These are phyloP conservation scores for Trichoderma atrobrunneum DNA, from an alignment of 2,329 filamentous ascomycete genomes.

Conservation along the genomic window DNA sequence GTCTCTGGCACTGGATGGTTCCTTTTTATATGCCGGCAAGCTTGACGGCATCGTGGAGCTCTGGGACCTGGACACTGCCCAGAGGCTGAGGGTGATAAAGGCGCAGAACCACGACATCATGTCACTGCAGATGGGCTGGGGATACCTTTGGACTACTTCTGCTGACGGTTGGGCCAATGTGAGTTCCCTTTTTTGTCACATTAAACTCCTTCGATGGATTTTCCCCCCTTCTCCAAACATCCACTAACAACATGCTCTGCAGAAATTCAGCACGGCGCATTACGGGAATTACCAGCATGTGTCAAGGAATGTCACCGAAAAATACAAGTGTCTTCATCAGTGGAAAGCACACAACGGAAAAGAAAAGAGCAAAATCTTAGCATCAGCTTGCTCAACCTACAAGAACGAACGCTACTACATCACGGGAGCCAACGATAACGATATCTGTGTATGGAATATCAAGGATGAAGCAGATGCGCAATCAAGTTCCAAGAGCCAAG, in stretches of 20 bases:
- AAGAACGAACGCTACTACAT: slow-evolving; percentile 79
- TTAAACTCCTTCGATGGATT: background rate
- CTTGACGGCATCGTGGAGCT: slow-evolving; percentile 86
- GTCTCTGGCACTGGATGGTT: slow-evolving; percentile 81
- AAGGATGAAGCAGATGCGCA: slow-evolving; percentile 35
- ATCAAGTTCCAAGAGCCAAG: slow-evolving; percentile 36
- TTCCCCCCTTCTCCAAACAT: no score
- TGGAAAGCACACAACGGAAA: slow-evolving; percentile 86
- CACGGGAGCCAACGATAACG: slow-evolving; percentile 90
- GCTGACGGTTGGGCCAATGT: slow-evolving; percentile 84
- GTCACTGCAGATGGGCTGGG: slow-evolving; percentile 80
- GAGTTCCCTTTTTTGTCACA: slow-evolving; percentile 31
- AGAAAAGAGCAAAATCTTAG: slow-evolving; percentile 81
- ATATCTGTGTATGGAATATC: slow-evolving; percentile 84
- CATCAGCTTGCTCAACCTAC: slow-evolving; percentile 72
- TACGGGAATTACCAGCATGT: slow-evolving; percentile 55
- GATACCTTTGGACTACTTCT: slow-evolving; percentile 83
- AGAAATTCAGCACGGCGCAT: slow-evolving; percentile 67
- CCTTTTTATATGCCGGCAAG: slow-evolving; percentile 89
- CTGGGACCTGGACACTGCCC: slow-evolving; percentile 94
- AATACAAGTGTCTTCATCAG: slow-evolving; percentile 73
- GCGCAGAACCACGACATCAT: slow-evolving; percentile 79
- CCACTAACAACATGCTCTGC: slow-evolving; percentile 17
- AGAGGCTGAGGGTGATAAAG: slow-evolving; percentile 83
- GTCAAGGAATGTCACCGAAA: slow-evolving; percentile 63